These are phyloP conservation scores for Serendipita sp. DNA, from an alignment of 768 basidiomycete species.

Conservation along the genomic window DNA sequence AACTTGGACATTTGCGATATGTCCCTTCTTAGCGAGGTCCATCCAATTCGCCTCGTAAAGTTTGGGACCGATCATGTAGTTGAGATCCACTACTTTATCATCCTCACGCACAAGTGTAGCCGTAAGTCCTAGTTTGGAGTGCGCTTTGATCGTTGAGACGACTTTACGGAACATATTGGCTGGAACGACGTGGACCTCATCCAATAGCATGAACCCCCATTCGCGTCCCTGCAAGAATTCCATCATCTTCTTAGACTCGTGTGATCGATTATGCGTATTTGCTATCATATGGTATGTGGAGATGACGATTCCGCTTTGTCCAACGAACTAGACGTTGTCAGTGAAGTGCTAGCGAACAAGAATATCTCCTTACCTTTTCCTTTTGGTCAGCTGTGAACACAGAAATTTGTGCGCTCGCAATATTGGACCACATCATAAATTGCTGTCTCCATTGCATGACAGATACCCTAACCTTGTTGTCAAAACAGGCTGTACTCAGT, in stretches of 20 bases:
- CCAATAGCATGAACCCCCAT: conserved; percentile 95
- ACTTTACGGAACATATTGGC: conserved; percentile 97
- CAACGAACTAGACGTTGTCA: conserved; percentile 52
- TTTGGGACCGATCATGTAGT: conserved; percentile 99
- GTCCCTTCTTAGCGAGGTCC: conserved; percentile 98
- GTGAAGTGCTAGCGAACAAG: neutral
- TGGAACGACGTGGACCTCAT: conserved; percentile 98
- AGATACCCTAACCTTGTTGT: conserved; percentile 39
- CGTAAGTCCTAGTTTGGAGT: conserved; percentile 93
- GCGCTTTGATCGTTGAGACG: conserved; percentile 96
- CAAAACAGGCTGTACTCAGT: neutral
- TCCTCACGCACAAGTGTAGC: conserved; percentile 98
- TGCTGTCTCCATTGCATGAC: conserved; percentile 99
- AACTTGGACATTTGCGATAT: conserved; percentile 99
- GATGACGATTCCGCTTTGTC: conserved; percentile 93
- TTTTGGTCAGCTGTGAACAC: conserved; percentile 97
- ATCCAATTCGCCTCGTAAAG: conserved; percentile 99
- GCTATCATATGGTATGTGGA: conserved; percentile 99
- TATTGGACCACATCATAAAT: conserved; percentile 97
- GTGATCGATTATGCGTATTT: conserved; percentile 95
- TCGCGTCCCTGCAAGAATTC: conserved; percentile 95
- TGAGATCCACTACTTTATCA: conserved; percentile 95
- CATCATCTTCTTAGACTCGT: conserved; percentile 99
- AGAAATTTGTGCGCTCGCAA: conserved; percentile 90
- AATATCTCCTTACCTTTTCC: conserved; percentile 50